phyloP scores from a whole-genome alignment of 1,284 basidiomycete genomes.

The Somion occarium region DNA sequence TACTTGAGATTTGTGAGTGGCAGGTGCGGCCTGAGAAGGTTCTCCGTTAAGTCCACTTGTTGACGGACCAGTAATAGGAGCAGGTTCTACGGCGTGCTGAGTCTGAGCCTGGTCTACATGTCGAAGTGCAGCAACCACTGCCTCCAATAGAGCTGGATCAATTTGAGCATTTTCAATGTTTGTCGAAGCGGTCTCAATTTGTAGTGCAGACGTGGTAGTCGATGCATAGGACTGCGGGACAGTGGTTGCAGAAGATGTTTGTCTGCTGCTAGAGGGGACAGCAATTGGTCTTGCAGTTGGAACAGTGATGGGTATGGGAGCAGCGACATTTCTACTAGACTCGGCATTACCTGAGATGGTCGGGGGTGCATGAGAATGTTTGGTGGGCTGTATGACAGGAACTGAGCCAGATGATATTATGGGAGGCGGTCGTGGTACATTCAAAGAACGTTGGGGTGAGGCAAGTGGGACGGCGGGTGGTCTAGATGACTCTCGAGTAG shows the following conservation, averaged over 20 bases:
- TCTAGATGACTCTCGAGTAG: not conserved
- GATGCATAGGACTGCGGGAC: not conserved
- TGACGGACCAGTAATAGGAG: not conserved
- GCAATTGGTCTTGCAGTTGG: conserved; percentile 1
- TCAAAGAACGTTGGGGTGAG: not conserved
- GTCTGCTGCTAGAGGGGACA: conserved; percentile 5
- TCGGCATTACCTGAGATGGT: too few relatives aligned
- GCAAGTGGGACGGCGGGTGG: not conserved
- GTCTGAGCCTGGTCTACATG: conserved; percentile 7
- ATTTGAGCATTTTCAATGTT: conserved; percentile 19
- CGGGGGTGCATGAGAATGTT: not conserved
- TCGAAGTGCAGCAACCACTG: conserved; percentile 15
- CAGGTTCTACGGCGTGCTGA: not conserved
- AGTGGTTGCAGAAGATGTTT: conserved; percentile 2
- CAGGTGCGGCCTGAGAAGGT: not conserved
- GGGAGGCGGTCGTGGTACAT: not conserved
- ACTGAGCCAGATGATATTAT: not conserved
- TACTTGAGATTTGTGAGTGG: not conserved
- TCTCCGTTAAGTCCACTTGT: not conserved
- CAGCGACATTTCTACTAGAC: not conserved
- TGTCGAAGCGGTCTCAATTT: not conserved
- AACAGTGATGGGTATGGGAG: not conserved
- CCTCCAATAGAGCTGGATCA: conserved; percentile 21
- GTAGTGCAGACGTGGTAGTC: not conserved
- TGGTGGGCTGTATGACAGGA: not conserved